Evolutionary conservation across 192 early-diverging fungal species (phyloP).

Genomic region (Dispira parvispora): DNA sequence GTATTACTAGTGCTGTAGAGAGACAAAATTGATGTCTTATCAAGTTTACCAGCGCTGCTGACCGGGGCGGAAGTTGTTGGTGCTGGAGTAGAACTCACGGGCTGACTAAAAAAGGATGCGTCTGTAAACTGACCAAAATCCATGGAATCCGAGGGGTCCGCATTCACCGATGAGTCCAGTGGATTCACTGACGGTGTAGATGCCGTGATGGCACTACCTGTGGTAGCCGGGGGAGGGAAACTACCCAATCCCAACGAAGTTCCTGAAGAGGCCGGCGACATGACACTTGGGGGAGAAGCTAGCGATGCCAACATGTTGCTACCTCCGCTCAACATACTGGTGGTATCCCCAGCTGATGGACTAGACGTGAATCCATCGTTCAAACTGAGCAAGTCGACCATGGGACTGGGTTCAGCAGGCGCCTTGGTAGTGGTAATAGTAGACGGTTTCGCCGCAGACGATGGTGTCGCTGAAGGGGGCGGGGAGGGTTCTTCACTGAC

Average conservation of each 20-base stretch:
- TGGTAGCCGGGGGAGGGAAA: background rate
- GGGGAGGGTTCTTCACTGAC: constrained; percentile 23
- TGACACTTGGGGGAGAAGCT: background rate
- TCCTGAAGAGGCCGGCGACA: background rate
- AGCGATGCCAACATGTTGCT: background rate
- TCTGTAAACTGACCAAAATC: constrained; percentile 11
- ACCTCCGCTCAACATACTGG: background rate
- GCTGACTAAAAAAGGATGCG: constrained; percentile 6
- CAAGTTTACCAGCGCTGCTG: background rate
- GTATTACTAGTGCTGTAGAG: background rate
- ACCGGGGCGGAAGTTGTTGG: constrained; percentile 8
- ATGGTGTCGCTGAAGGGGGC: background rate
- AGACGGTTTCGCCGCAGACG: constrained; percentile 8
- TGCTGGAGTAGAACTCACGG: constrained; percentile 9
- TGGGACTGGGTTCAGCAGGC: background rate
- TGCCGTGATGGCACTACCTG: background rate
- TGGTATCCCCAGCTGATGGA: background rate
- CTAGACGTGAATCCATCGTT: constrained; percentile 6
- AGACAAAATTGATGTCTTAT: constrained; percentile 2
- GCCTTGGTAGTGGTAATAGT: constrained; percentile 6
- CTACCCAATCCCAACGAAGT: background rate
- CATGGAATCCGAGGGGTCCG: background rate
- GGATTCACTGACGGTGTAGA: too few species aligned
- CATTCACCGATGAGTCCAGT: background rate
- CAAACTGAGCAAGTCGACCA: constrained; percentile 8